These are phyloP conservation scores for Funneliformis caledonium DNA, from an alignment of 371 early-diverging fungal genomes.

Conservation along the genomic window DNA sequence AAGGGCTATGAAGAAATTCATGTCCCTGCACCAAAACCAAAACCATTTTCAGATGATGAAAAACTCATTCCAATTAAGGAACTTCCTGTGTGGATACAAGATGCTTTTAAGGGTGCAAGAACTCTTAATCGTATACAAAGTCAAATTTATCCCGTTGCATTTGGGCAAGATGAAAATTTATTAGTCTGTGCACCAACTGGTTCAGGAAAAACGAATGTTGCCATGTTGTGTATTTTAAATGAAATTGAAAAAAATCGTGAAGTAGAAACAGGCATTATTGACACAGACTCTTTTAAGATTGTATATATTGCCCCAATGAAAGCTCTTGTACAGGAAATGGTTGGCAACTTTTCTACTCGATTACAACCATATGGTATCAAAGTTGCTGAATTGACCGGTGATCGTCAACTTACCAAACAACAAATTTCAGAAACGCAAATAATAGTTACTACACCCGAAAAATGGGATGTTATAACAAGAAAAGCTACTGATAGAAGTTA, in stretches of 20 bases:
- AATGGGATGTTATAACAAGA: slow-evolving; percentile 99
- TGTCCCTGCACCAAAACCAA: slow-evolving; percentile 89
- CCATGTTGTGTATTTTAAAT: slow-evolving; percentile 93
- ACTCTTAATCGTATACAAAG: slow-evolving; percentile 94
- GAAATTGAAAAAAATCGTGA: slow-evolving; percentile 83
- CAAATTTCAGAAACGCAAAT: slow-evolving; percentile 96
- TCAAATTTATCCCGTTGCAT: slow-evolving; percentile 86
- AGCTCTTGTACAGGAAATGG: slow-evolving; percentile 99
- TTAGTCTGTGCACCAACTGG: slow-evolving; percentile 99
- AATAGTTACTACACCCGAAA: slow-evolving; percentile 99
- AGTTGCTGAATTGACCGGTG: slow-evolving; percentile 98
- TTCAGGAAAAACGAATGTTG: slow-evolving; percentile 99
- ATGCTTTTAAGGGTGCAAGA: slow-evolving; percentile 75
- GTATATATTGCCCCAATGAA: slow-evolving; percentile 99
- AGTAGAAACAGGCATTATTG: slow-evolving; percentile 74
- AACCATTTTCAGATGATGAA: slow-evolving; percentile 70
- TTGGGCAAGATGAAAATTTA: slow-evolving; percentile 90
- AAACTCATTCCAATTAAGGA: slow-evolving; percentile 69
- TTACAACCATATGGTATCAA: slow-evolving; percentile 81
- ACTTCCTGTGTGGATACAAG: slow-evolving; percentile 90
- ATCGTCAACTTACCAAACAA: slow-evolving; percentile 93
- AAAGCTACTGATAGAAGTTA: slow-evolving; percentile 94
- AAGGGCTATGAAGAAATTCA: slow-evolving; percentile 97
- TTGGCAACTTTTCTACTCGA: slow-evolving; percentile 84
- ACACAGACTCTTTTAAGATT: slow-evolving; percentile 90